A percentile compares a stretch with the other conserved stretches of the same genome.
Evolutionary conservation across 1,284 basidiomycete species (phyloP).

Genomic region (Porogramme epimiltina): DNA sequence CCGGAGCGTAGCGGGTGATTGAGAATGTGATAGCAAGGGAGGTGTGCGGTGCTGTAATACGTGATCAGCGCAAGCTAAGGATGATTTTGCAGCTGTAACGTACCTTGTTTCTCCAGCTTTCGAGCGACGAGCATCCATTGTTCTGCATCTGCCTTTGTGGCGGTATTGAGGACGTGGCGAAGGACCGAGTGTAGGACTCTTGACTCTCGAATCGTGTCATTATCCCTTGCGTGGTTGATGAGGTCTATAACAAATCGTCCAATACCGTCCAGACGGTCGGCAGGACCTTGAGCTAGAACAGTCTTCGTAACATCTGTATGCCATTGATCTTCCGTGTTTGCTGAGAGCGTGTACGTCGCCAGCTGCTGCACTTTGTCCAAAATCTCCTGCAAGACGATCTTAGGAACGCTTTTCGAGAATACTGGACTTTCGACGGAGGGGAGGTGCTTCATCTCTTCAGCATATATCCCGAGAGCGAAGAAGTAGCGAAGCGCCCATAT

Average conservation of each 20-base stretch:
- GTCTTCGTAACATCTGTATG: slow-evolving; percentile 45
- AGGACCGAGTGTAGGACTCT: slow-evolving; percentile 64
- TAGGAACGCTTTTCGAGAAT: slow-evolving; percentile 44
- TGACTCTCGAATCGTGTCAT: slow-evolving; percentile 54
- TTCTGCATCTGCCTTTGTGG: slow-evolving; percentile 69
- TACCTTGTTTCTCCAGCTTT: slow-evolving; percentile 63
- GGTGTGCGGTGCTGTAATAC: slow-evolving; percentile 60
- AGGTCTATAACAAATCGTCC: slow-evolving; percentile 46
- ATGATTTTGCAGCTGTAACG: no score
- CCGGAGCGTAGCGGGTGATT: slow-evolving; percentile 63
- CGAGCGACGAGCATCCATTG: slow-evolving; percentile 74
- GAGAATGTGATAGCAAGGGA: slow-evolving; percentile 67
- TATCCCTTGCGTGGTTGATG: slow-evolving; percentile 36
- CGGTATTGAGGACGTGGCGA: slow-evolving; percentile 60
- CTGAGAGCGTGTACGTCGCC: slow-evolving; percentile 68
- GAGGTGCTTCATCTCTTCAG: slow-evolving; percentile 55
- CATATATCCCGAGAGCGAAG: slow-evolving; percentile 57
- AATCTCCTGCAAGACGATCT: slow-evolving; percentile 44
- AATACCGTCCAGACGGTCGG: slow-evolving; percentile 31
- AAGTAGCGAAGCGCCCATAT: slow-evolving; percentile 69
- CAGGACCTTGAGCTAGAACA: slow-evolving; percentile 29
- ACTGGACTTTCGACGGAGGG: slow-evolving; percentile 50
- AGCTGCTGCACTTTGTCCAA: slow-evolving; percentile 59
- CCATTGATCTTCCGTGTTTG: slow-evolving; percentile 53
- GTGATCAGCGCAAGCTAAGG: background rate